A percentile compares a stretch with the other conserved stretches of the same genome.
These are phyloP conservation scores for Amphirosellinia nigrospora DNA, from an alignment of 495 filamentous ascomycete genomes.

Conservation along the genomic window DNA sequence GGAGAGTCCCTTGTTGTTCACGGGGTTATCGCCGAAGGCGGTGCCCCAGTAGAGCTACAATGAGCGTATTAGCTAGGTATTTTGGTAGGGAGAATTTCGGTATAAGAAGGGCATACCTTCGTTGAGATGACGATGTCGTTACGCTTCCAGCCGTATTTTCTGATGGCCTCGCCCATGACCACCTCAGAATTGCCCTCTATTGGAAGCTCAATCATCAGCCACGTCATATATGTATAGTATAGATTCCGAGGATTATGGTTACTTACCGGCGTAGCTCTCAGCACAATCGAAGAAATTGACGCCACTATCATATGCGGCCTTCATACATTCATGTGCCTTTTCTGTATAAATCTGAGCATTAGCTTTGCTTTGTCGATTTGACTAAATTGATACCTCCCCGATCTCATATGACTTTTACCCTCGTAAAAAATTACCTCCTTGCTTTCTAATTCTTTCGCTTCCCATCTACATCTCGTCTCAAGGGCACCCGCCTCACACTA, in stretches of 20 bases:
- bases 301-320: conserved; percentile 75
- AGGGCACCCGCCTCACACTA: not conserved
- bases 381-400: not conserved
- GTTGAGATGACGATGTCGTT: conserved; percentile 85
- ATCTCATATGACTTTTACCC: not conserved
- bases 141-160: conserved; percentile 73
- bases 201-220: conserved; percentile 18
- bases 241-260: not conserved
- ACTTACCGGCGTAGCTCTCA: conserved; percentile 61
- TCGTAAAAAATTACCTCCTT: not conserved
- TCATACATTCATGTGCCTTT: conserved; percentile 69
- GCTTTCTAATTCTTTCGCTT: not conserved
- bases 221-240: not conserved
- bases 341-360: conserved; percentile 48
- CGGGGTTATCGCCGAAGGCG: conserved; percentile 64
- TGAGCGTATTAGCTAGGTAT: not conserved
- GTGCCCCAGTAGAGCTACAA: conserved; percentile 70
- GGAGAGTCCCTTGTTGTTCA: conserved; percentile 79
- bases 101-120: conserved; percentile 58
- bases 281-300: conserved; percentile 79
- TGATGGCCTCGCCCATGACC: conserved; percentile 75
- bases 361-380: not conserved
- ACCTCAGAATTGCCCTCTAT: conserved; percentile 68
- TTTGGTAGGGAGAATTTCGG: not conserved
- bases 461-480: not conserved